Evolutionary conservation across 2,329 filamentous ascomycete genomes (phyloP).

Genomic region (Dothideomycetes sp.): DNA sequence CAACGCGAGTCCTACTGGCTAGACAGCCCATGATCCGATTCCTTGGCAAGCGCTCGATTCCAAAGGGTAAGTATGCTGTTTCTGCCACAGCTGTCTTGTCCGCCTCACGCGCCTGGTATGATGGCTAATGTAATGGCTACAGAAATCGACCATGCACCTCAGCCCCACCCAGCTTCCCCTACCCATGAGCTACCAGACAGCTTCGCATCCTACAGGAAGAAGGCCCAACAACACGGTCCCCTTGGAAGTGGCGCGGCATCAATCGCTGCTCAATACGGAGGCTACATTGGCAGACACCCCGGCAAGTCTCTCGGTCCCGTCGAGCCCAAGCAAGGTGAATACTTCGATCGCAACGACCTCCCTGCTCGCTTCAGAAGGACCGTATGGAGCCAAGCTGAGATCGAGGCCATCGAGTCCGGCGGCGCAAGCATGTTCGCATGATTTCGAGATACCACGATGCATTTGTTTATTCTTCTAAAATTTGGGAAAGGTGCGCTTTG

Average conservation of each 20-base stretch:
- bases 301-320: conserved; percentile 66
- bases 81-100: not conserved
- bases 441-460: conserved; percentile 4
- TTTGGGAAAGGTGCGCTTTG: conserved; percentile 3
- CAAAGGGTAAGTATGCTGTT: conserved; percentile 32
- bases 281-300: conserved; percentile 46
- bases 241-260: conserved; percentile 29
- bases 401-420: conserved; percentile 89
- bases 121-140: conserved; percentile 8
- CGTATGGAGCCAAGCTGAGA: conserved; percentile 69
- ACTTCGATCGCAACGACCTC: conserved; percentile 82
- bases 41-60: conserved; percentile 36
- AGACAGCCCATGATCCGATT: conserved; percentile 42
- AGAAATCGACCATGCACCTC: conserved; percentile 66
- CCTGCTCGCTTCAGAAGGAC: conserved; percentile 70
- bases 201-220: conserved; percentile 68
- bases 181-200: conserved; percentile 52
- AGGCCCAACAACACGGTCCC: conserved; percentile 68
- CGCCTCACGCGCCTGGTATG: not conserved
- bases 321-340: conserved; percentile 58
- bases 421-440: conserved; percentile 59
- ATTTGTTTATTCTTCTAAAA: not conserved
- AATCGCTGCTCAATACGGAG: conserved; percentile 18
- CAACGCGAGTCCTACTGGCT: conserved; percentile 34
- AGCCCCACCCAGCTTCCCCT: conserved; percentile 62